These are phyloP conservation scores for Geotrichum klebahnii DNA, from an alignment of 1,139 yeast genomes.

Conservation along the genomic window DNA sequence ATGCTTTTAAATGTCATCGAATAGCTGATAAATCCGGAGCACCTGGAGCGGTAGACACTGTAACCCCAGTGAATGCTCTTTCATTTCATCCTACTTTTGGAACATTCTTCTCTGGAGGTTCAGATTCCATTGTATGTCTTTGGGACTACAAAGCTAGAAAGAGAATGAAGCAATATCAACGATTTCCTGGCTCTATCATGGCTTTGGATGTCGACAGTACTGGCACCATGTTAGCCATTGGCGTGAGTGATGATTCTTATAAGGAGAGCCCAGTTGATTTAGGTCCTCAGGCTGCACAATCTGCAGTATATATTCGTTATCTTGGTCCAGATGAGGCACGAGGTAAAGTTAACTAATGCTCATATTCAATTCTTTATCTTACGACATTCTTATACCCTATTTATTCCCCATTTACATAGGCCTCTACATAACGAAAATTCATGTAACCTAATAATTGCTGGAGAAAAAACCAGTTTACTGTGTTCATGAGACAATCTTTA, in stretches of 20 bases:
- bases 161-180: slow-evolving; percentile 56
- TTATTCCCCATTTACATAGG: not conserved
- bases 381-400: too few relatives aligned
- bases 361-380: too few relatives aligned
- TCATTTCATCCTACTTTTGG: slow-evolving; percentile 49
- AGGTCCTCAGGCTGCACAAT: slow-evolving; percentile 26
- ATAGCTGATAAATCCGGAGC: slow-evolving; percentile 37
- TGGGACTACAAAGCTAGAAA: slow-evolving; percentile 72
- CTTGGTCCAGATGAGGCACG: slow-evolving; percentile 12
- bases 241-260: slow-evolving; percentile 34
- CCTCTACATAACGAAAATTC: too few relatives aligned
- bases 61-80: slow-evolving; percentile 72
- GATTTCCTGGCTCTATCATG: slow-evolving; percentile 50
- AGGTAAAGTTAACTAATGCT: not conserved
- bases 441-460: too few relatives aligned
- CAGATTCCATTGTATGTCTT: slow-evolving; percentile 68
- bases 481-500: too few relatives aligned
- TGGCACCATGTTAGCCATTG: slow-evolving; percentile 51
- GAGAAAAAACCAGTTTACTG: too few relatives aligned
- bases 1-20: slow-evolving; percentile 85
- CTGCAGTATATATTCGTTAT: slow-evolving; percentile 25
- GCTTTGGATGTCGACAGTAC: slow-evolving; percentile 44
- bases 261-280: slow-evolving; percentile 27
- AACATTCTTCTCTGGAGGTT: slow-evolving; percentile 69
- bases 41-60: slow-evolving; percentile 52